Evolutionary conservation across 352 stramenopile genomes (phyloP), one percentile per base, ranked within the genome.

Genomic region (Phytophthora colocasiae): DNA sequence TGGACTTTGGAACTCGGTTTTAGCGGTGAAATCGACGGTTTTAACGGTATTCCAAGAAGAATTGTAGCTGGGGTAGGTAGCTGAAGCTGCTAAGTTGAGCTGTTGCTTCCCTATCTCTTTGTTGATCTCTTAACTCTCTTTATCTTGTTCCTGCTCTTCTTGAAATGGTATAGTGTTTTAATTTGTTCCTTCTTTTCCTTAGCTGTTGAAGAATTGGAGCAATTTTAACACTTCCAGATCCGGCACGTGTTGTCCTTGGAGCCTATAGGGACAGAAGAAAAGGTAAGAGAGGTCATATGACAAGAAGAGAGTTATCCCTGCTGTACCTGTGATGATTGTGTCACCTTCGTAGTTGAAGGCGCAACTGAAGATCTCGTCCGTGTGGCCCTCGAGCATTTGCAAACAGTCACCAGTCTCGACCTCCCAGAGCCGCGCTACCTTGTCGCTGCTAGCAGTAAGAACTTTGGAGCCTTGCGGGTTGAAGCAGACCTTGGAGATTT

Each of bases 271-370:
- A 53, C 27, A 50, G 56, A 26, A 7, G 1, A 53, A 9, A n/a
- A 49, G 22, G 11, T 65, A 8, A 70, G 36, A 53, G 24, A 41
- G 31, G 1, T 26, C 12, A 31, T 11, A 46, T 8, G 29, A 43
- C 15, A 12, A 22, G 15, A 11, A 19, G 14, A 14, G n/a, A 45
- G 14, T 17, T 26, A 5, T 12, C 10, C 5, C 14, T 26, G 27
- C 2, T 74, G 90, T 54, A 98, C 95, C 95, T 64, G 94, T 98
- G 66, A 98, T 98, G 66, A 98, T 97, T n/a, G 94, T 98, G 73
- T 98, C 93, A 17, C 95, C 96, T 72, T 97, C 89, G 69, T 98
- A 98, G 79, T 98, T 98, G 85, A 98, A 98, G 29, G 94, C 93
- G 57, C 94, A 98, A 69, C 83, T 97, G 70, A 98, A 98, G 75